phyloP scores from a whole-genome alignment of 192 early-diverging fungal species.

The Spinellus fusiger region DNA sequence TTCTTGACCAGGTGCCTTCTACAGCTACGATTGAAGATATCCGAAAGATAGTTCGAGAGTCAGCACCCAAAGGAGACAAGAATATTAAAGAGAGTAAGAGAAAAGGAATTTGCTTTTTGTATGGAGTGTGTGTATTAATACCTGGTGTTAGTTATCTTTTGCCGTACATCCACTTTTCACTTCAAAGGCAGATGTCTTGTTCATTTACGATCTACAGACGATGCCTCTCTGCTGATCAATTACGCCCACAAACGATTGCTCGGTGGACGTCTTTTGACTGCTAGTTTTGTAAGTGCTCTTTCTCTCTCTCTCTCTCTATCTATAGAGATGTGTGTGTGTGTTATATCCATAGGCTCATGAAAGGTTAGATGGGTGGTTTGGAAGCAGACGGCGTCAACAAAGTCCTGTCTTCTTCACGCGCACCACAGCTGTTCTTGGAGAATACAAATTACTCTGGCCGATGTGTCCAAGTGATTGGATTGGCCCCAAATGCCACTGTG shows the following conservation, averaged over 20 bases:
- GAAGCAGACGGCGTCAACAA: no score
- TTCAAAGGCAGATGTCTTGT: slow-evolving; percentile 22
- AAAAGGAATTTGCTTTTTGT: no score
- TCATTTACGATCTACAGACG: slow-evolving; percentile 1
- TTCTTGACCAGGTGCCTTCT: slow-evolving; percentile 16
- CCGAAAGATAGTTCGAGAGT: slow-evolving; percentile 20
- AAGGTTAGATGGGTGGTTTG: no score
- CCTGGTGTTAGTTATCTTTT: slow-evolving; percentile 16
- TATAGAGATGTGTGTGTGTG: no score
- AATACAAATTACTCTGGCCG: slow-evolving; percentile 21
- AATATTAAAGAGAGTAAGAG: slow-evolving; percentile 24
- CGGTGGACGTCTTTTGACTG: slow-evolving; percentile 17
- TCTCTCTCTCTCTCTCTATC: no score
- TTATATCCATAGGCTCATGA: no score
- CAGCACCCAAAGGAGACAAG: slow-evolving; percentile 17
- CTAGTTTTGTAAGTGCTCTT: slow-evolving; percentile 20
- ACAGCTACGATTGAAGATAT: slow-evolving; percentile 29
- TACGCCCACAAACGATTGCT: slow-evolving; percentile 15
- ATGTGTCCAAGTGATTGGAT: slow-evolving; percentile 16
- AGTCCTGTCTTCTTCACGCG: no score
- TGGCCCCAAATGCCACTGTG: slow-evolving; percentile 10
- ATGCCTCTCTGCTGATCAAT: slow-evolving; percentile 12
- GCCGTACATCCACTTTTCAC: slow-evolving; percentile 14
- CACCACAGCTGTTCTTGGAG: no score
- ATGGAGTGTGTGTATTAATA: no score